Base-by-base conservation (phyloP, 2,329 filamentous ascomycete species). In the Alternaria arbusti region DNA sequence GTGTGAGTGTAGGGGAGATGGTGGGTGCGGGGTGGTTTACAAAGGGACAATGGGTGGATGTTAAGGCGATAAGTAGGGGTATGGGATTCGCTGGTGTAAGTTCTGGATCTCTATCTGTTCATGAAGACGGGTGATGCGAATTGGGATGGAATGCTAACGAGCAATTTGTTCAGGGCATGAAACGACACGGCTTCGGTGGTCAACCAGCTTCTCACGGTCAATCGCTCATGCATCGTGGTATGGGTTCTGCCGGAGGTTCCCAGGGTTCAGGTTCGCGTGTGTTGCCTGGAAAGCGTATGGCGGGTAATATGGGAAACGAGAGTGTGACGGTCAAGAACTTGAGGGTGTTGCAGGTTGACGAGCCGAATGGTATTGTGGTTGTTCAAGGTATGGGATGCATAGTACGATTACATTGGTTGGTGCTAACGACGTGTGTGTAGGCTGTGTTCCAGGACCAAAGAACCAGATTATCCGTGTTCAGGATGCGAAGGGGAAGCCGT, bases 221-320 rank as follows among this genome's bases (percentile, higher is more conserved):
- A 83, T 97, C 94, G 77, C 89, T 94, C 83, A 94, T 93, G 76
- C 96, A 99, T 86, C 88, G 96, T 76, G 92, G 92, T 26, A 92
- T 97, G 83, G 96, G 96, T 85, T 95, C 93, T 32, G 87, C 91
- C 8, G 96, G 96, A 79, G 93, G 91, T 64, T 92, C 91, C 72
- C 96, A 99, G 82, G 96, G 96, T 69, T 90, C 91, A 78, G 96
- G 96, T 83, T 96, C 93, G 67, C 89, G 96, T 82, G 95, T 99
- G 23, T 84, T 94, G 77, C 96, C 96, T 0, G 96, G 96, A 64
- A 99, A 99, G 88, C 96, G 94, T 84, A 99, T 99, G 96, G 89
- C 96, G 4, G 96, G 96, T 59, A 89, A 93, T 63, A 98, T 99
- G 96, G 96, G 96, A 68, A 92, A 91, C 69, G 88, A 97, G 81